A percentile compares a stretch with the other conserved stretches of the same genome.
These are phyloP conservation scores for Penicillium sp. DNA, from an alignment of 2,329 filamentous ascomycete genomes.

Conservation along the genomic window DNA sequence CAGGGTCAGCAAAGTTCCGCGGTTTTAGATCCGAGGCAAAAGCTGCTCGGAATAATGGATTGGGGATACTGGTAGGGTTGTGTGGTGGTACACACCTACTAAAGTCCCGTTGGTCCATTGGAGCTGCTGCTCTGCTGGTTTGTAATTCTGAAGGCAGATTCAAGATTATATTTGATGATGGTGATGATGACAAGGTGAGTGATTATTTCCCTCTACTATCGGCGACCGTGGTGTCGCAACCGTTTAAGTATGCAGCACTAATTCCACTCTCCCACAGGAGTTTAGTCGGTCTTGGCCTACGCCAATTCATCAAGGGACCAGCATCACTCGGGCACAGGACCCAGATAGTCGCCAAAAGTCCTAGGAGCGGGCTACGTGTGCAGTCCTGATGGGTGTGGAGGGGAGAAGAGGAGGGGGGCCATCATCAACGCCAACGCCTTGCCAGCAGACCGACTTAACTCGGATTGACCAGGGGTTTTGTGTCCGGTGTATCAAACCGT, in stretches of 20 bases:
- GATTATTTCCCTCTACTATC: neutral
- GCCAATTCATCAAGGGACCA: too few species aligned
- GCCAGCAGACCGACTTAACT: conserved; percentile 26
- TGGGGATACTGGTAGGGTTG: neutral
- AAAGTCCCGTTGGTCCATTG: conserved; percentile 42
- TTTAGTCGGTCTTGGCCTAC: neutral
- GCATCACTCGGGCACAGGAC: conserved; percentile 16
- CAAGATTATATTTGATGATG: neutral
- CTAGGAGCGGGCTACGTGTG: conserved; percentile 43
- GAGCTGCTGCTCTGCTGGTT: conserved; percentile 14
- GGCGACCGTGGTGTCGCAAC: neutral
- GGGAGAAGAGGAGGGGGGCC: conserved; percentile 16
- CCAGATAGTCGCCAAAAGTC: conserved; percentile 31
- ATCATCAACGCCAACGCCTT: conserved; percentile 23
- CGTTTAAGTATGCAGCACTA: conserved; percentile 14
- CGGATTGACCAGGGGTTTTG: conserved; percentile 4
- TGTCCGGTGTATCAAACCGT: neutral
- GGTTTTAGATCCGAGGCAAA: neutral
- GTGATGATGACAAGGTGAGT: neutral
- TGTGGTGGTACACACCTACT: conserved; percentile 39
- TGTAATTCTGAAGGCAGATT: neutral
- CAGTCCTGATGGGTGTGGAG: conserved; percentile 38
- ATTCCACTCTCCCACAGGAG: neutral
- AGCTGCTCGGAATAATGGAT: neutral
- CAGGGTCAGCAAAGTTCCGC: conserved; percentile 13